Evolutionary conservation across 345 rosid genomes (phyloP).

Genomic region (Clausena lansium): DNA sequence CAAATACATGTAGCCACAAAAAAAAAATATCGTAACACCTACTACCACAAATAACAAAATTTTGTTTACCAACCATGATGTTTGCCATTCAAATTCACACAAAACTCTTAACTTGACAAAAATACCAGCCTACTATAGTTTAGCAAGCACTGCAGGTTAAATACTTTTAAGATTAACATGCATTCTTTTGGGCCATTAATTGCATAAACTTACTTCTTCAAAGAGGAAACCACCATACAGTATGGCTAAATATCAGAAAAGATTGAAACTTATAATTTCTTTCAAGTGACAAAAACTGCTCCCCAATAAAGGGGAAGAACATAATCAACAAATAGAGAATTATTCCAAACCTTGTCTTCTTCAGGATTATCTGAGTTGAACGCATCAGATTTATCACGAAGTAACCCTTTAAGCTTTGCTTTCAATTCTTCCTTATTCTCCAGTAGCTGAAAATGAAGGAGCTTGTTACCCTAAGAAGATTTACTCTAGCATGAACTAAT

Average conservation of each 20-base stretch:
- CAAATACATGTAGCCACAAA: neutral
- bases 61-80: neutral
- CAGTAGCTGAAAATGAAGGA: slow-evolving; percentile 37
- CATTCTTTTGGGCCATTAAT: neutral
- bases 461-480: neutral
- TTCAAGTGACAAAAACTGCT: neutral
- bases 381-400: slow-evolving; percentile 67
- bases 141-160: neutral
- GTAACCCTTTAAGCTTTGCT: slow-evolving; percentile 62
- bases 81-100: neutral
- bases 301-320: neutral
- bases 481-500: neutral
- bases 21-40: too few species aligned
- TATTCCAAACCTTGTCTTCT: slow-evolving; percentile 69
- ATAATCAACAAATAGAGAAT: neutral
- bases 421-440: slow-evolving; percentile 72
- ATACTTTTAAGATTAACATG: neutral
- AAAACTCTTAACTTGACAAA: neutral
- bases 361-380: slow-evolving; percentile 58
- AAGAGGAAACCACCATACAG: neutral
- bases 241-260: neutral
- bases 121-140: neutral
- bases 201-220: neutral
- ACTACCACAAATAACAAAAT: neutral
- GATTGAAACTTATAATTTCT: neutral